phyloP scores from a whole-genome alignment of 2,329 filamentous ascomycete genomes.

The Arachnomyces sp. region DNA sequence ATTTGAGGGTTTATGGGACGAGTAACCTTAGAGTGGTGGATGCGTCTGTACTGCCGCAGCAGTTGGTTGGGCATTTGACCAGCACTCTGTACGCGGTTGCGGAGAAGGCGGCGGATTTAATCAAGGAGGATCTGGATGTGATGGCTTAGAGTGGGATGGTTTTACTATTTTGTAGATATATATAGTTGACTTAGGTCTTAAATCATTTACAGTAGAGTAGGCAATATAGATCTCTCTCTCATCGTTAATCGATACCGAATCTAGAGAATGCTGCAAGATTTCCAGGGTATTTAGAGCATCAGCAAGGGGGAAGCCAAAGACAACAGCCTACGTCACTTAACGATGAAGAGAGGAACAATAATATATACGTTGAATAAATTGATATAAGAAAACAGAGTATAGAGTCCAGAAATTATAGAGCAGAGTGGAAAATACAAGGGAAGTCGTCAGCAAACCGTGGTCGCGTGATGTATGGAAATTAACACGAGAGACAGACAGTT shows the following conservation, averaged over 20 bases:
- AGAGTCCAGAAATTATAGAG: neutral
- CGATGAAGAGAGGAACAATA: too few relatives aligned
- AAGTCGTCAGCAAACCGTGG: neutral
- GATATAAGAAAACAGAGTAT: neutral
- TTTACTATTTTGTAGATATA: too few relatives aligned
- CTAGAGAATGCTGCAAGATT: too few relatives aligned
- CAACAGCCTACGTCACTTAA: too few relatives aligned
- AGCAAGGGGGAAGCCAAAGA: neutral
- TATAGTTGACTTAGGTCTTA: too few relatives aligned
- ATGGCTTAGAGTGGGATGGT: too few relatives aligned
- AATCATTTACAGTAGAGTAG: too few relatives aligned
- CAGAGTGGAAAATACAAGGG: neutral
- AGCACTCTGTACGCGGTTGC: constrained; percentile 18
- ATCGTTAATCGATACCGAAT: too few relatives aligned
- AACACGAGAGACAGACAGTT: neutral
- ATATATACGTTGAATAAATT: too few relatives aligned
- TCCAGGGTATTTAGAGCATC: too few relatives aligned
- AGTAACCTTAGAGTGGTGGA: constrained; percentile 21
- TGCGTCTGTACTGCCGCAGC: constrained; percentile 21
- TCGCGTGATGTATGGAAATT: neutral
- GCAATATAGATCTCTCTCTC: too few relatives aligned
- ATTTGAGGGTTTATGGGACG: constrained; percentile 16
- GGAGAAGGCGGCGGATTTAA: constrained; percentile 18
- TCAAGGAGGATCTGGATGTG: constrained; percentile 11
- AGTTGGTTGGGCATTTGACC: constrained; percentile 20